Percentiles rank a stretch among this genome's conserved stretches.
These are phyloP conservation scores for Dichotomocladium elegans DNA, from an alignment of 371 early-diverging fungal genomes.

Conservation along the genomic window DNA sequence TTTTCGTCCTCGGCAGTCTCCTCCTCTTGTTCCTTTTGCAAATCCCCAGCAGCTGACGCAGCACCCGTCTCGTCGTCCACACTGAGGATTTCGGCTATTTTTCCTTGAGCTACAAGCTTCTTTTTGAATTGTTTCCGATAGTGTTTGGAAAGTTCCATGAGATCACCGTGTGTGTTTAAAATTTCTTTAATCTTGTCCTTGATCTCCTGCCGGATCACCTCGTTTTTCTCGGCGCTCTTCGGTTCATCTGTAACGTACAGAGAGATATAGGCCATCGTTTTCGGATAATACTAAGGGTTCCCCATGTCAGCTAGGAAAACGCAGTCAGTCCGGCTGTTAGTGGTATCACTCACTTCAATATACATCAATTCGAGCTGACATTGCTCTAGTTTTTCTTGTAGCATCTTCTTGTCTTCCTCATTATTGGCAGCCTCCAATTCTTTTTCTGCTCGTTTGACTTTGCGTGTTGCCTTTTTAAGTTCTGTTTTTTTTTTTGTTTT, in stretches of 20 bases:
- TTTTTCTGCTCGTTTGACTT: conserved; percentile 15
- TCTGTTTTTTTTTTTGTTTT: conserved; percentile 15
- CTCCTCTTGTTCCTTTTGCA: too few species aligned
- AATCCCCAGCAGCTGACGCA: not conserved
- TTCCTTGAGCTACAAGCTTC: conserved; percentile 12
- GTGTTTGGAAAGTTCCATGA: conserved; percentile 14
- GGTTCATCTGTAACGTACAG: conserved; percentile 21
- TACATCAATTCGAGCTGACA: conserved; percentile 21
- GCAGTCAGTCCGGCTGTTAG: not conserved
- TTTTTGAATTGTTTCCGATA: conserved; percentile 33
- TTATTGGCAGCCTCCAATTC: conserved; percentile 14
- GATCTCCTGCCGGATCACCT: conserved; percentile 18
- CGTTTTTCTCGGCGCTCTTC: conserved; percentile 9
- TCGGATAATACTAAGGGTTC: conserved; percentile 25
- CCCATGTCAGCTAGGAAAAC: not conserved
- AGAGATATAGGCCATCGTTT: conserved; percentile 32
- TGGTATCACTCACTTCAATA: conserved; percentile 10
- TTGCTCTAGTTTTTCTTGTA: conserved; percentile 15
- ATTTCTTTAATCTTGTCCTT: conserved; percentile 21
- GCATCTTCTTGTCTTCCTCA: conserved; percentile 10
- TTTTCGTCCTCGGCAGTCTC: not conserved
- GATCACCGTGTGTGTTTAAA: conserved; percentile 20
- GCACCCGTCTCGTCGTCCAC: not conserved
- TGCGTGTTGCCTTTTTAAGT: conserved; percentile 34
- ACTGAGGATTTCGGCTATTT: not conserved